Base-by-base conservation (phyloP, 2,329 filamentous ascomycete genomes). In the Fusarium neocosmosporiellum region DNA sequence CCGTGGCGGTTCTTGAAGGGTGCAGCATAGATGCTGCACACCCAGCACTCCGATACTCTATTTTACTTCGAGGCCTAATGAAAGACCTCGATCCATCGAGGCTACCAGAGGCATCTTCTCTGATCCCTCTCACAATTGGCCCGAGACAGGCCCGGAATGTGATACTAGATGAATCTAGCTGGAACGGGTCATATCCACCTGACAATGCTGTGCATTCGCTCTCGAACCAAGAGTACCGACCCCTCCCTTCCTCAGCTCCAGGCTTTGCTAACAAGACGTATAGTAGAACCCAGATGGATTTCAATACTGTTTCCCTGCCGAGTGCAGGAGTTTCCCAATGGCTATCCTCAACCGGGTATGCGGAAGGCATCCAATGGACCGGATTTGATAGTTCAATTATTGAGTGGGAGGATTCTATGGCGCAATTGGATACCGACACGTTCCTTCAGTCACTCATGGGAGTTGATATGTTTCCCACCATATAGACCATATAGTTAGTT, bases 11-110 rank as follows among this genome's bases (percentile, higher is more conserved):
- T 7, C 39, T 66, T 1, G 34, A 63, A 39, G n/a, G 29, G 20
- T 66, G 59, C 14, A 63, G 59, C 13, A 66, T 66, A 27, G 64
- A 66, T 27, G 39, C 48, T 1, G 64, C 64, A 7, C 64, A 66
- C 9, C 64, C 64, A 8, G 64, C 64, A n/a, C 50, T 66, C n/a
- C 64, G 59, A 5, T 66, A 66, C 7, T 39, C 64, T 4, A 63
- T 66, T 14, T 18, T 66, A 8, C 59, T 66, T 22, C 50, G 59
- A 31, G 64, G 58, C 27, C 22, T 66, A 2, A 63, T 66, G 64
- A 64, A 50, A 22, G 41, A 46, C 24, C 46, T 34, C 4, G 14
- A 37, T 22, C 59, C 20, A 22, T 34, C 41, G 5, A 11, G 29
- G 18, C 20, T 10, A 29, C 20, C 41, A 13, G 27, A n/a, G 14